Evolutionary conservation across 805 yeast genomes (phyloP), one percentile per base, ranked within the genome.

Genomic region (Middelhovenomyces tepae): DNA sequence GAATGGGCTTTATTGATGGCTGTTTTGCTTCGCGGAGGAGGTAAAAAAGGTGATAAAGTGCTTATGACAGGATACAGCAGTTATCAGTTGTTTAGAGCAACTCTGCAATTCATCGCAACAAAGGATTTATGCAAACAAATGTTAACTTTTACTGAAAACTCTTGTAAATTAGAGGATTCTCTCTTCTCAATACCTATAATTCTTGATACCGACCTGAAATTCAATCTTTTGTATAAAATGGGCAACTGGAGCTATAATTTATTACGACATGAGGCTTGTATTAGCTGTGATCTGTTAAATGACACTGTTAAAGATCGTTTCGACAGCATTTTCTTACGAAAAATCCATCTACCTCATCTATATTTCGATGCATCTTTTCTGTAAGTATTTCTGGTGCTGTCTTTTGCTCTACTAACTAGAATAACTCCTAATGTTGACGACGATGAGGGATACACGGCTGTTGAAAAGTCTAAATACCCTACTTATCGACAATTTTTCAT

Each of bases 81-180:
- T 15, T 91, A 86, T 53, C 98, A 91, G 60, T 62, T 91, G 32
- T 91, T 91, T 65, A 87, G 84, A 53, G 95, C 94, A 52, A 75
- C 83, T 1, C 67, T 91, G 36, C 75, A 75, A 47, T 87, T 80
- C 50, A 53, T 89, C 40, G 93, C 95, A 2, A 72, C 82, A 2
- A 76, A 78, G 67, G 94, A 86, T 54, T 57, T 87, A 31, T 13
- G 20, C 14, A 17, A 22, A 7, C 50, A 62, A 21, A 32, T 16
- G 7, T 27, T 46, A 6, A 29, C 36, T 1, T 44, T 47, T 27
- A 34, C 29, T 20, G 35, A 30, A 22, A 24, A 36, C 4, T 22
- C 25, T 18, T 27, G 36, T 9, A 32, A 28, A 19, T 11, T 29
- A 21, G 32, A 24, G 16, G 26, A 28, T 22, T 1, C 22, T 21